Base-by-base conservation (phyloP, 1,284 basidiomycete species). In the Sanghuangporus baumii region DNA sequence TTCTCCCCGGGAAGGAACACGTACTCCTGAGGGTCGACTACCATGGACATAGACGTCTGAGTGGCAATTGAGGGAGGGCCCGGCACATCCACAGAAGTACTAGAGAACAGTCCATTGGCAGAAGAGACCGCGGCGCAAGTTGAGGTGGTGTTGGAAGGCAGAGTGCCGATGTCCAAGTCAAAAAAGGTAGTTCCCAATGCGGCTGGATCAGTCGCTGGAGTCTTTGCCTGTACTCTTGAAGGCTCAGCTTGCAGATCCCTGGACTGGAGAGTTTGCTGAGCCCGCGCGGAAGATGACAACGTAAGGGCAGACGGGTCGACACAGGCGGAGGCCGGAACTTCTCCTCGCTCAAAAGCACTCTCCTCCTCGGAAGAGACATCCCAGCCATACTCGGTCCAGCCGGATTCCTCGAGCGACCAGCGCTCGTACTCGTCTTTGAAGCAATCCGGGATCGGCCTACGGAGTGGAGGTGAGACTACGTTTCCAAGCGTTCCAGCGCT, bases 291-390 rank as follows among this genome's bases (percentile, higher is more conserved):
- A 31, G 26, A 31, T 31, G 26, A 31, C 5, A 31, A 31, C 26
- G 26, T 31, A 31, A 31, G 26, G 26, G 3, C 26, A 31, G 26
- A 31, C 26, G 26, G 26, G 26, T 31, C 26, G 26, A 3, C 38
- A 37, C 20, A 55, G 14, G 38, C 37, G 26, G 20, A 20, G n/a
- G 20, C 20, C 26, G 59, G 38, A 8, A 60, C 18, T 26, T 47
- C 26, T 7, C 51, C 51, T 1, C 43, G 12, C 37, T n/a, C 38
- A 26, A 60, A n/a, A 18, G 50, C 51, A 3, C 18, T 6, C 50
- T 60, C 59, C 34, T 60, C 51, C 31, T 60, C 59, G 20, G 40
- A 8, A 3, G 23, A 18, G 18, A 55, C 18, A 18, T 60, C 59
- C 50, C 50, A 60, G 1, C 12, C 38, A 12, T 31, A 60, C 12